Base-by-base conservation (phyloP, 2,329 filamentous ascomycete genomes). In the Botrytis cinerea region DNA sequence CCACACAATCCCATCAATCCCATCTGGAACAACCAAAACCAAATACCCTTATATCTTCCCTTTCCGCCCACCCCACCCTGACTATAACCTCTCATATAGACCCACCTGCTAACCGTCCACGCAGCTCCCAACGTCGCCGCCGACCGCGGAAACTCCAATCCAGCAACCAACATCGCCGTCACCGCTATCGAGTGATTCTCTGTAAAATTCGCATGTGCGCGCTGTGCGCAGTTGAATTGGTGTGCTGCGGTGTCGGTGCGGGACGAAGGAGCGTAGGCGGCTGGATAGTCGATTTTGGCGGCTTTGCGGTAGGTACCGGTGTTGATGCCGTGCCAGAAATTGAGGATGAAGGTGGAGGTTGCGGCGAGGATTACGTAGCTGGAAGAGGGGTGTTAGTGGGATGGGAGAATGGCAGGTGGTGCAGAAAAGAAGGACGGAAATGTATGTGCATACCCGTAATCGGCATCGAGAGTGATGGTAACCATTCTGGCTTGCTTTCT, bases 141-240 rank as follows among this genome's bases (percentile, higher is more conserved):
- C 32, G 82, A 81, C 9, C 85, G 73, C 3, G 90, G 90, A 80
- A 84, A 90, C 54, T 81, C 80, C 38, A 91, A 79, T 46, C 90
- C 89, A 16, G 87, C 82, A 77, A 92, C 84, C 74, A 90, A 80
- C 18, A 91, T 82, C 38, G 84, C 82, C 35, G 82, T 84, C 18
- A 91, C 78, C 79, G 87, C 84, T 5, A 87, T 83, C 14, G 86
- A 82, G 51, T 88, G 83, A 82, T 88, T 90, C 84, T 92, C 90
- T 76, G 84, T 85, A 82, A 86, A 92, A 84, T 92, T 91, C 77
- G 84, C 82, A 80, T 92, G 90, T 16, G 88, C 86, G 66, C 88
- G 87, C 79, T 91, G 89, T 70, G 87, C 87, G 83, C 89, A 91
- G 84, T 92, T 92, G 84, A 92, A 91, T 71, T 81, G 79, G 80